Base-by-base conservation (phyloP, 257 asterid species). In the Asclepias syriaca region DNA sequence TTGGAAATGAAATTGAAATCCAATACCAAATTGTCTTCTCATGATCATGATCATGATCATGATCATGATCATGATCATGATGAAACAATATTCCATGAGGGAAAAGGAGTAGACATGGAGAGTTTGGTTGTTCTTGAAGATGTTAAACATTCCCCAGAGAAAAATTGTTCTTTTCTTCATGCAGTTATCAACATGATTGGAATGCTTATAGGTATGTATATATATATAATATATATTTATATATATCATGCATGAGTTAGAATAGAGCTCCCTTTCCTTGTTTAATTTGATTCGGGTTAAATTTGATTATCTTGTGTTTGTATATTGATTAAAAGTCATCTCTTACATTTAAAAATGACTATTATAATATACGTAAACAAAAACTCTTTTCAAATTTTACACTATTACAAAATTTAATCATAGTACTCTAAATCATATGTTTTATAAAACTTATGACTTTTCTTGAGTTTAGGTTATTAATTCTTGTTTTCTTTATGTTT, bases 111-210 rank as follows among this genome's bases (percentile, higher is more conserved):
- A 43, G 89, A 84, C 53, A 72, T 85, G 85, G 90, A 84, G 76
- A 83, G 79, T 68, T 72, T 79, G 55, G 80, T 21, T 24, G 43
- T 73, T 40, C 76, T 76, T 65, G 74, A 79, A 22, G 79, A 43
- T 64, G 32, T 68, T 49, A 27, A 67, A 12, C 74, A 65, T 29
- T n/a, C 64, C 32, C 45, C 5, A 16, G 64, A 80, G 72, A 70
- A 65, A 60, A 80, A 61, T n/a, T 66, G 77, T 66, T 79, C 93
- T 75, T 88, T 88, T 72, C 79, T 85, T 70, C 90, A 90, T 80
- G 83, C 93, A 15, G 95, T 88, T 78, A 72, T 80, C 81, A 88
- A 90, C 81, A 88, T 88, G 96, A 70, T 82, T 71, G 96, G 96
- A 66, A 90, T 90, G 96, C 91, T 90, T 58, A 82, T 88, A 78